These are phyloP conservation scores for Phalaenopsis aphrodite DNA, from an alignment of 106 monocot species.

Conservation along the genomic window DNA sequence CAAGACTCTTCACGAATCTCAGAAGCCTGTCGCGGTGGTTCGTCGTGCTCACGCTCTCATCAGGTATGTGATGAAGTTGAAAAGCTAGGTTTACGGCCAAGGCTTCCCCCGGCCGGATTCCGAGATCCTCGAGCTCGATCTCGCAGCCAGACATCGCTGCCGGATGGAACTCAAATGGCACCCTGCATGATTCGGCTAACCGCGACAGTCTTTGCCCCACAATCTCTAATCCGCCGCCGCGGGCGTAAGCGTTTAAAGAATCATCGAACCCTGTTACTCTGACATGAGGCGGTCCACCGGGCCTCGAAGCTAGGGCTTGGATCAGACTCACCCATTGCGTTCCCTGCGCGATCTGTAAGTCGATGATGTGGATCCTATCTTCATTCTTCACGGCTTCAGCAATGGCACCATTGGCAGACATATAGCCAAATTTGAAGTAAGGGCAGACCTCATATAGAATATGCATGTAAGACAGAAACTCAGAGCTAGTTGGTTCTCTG, in stretches of 20 bases:
- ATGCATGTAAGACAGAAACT: conserved; percentile 90
- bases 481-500: conserved; percentile 67
- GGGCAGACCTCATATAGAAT: conserved; percentile 81
- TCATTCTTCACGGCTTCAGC: conserved; percentile 73
- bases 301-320: conserved; percentile 70
- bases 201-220: conserved; percentile 53
- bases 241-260: conserved; percentile 51
- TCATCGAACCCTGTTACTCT: conserved; percentile 89
- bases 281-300: conserved; percentile 74
- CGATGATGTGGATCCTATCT: conserved; percentile 70
- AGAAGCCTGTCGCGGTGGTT: conserved; percentile 80
- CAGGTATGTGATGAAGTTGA: conserved; percentile 80
- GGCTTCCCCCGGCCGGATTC: conserved; percentile 46
- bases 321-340: conserved; percentile 84
- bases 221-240: conserved; percentile 67
- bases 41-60: conserved; percentile 72
- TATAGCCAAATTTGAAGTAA: conserved; percentile 89
- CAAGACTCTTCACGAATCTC: conserved; percentile 66
- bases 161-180: conserved; percentile 75
- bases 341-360: conserved; percentile 93
- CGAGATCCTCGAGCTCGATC: conserved; percentile 42
- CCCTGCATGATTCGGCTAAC: conserved; percentile 46
- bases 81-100: conserved; percentile 83
- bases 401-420: conserved; percentile 94
- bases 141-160: conserved; percentile 43